Base-by-base conservation (phyloP, 2,329 filamentous ascomycete species). In the Zymoseptoria tritici region DNA sequence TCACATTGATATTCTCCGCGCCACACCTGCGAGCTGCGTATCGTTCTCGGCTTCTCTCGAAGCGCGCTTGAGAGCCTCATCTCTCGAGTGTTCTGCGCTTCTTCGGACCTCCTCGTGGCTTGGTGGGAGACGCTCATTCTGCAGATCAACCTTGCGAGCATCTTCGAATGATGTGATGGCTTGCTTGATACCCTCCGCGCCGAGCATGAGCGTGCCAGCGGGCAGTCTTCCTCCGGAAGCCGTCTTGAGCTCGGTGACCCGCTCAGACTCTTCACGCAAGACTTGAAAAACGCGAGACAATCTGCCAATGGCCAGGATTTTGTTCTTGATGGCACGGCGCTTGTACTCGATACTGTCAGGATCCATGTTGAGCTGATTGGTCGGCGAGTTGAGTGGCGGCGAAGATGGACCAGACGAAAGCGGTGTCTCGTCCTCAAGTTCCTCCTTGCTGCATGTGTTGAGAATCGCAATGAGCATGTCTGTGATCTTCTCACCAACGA, bases 381-480 rank as follows among this genome's bases (percentile, higher is more conserved):
- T 55, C 26, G 52, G 52, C 29, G 80, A 77, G 42, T 79, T 77
- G 52, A 87, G 75, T 1, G 91, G 85, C 42, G 93, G 91, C 9
- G 93, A 96, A 7, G 69, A 67, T 0, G 90, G 88, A 5, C 85
- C 89, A 1, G 84, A 81, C n/a, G 87, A 85, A 11, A 87, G 85
- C 2, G 89, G 88, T 3, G 89, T 88, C 58, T 97, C 92, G 63
- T 93, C 89, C 73, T 96, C 90, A 57, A 99, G 85, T 75, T 99
- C 79, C 71, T 99, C 94, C 78, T 99, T 96, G n/a, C 94, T 97
- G 80, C 92, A 97, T 19, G 91, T 97, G 80, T 95, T 97, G 68
- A 99, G 81, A 71, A 99, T 99, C 50, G 92, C 93, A 73, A 99
- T 97, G 66, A 99, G 85, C 94, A 99, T 99, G 72, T 99, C 94